Evolutionary conservation across 129 eudicot species (phyloP), one percentile per base, ranked within the genome.

Genomic region (Tagetes patula): DNA sequence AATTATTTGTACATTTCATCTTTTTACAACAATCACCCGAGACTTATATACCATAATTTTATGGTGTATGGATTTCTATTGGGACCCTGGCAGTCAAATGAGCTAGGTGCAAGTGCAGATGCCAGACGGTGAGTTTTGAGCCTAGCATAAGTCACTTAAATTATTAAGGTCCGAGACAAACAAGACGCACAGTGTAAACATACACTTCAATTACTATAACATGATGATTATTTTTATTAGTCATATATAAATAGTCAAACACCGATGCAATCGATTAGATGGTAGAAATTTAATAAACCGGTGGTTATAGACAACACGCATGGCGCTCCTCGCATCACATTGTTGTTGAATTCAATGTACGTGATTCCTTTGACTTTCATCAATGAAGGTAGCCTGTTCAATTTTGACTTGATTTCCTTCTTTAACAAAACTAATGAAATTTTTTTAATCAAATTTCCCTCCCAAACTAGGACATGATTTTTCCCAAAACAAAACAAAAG

Each of bases 191-290:
- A 20, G 27, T 20, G 27, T 20, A 20, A 20, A 20, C 27, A 20
- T 20, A 20, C 27, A 20, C 27, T 20, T 20, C 27, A 20, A 20
- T 20, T 20, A 20, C 27, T 20, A 20, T 20, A 20, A 20, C 27
- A 20, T 20, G 27, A 20, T 20, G 27, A 20, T 20, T 20, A 20
- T 20, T 20, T 20, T 20, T 20, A 20, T 20, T 20, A 20, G 27
- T 20, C 27, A 20, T 20, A 20, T 20, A 72, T 20, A 4, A 79
- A 72, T 56, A 67, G 79, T 40, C 56, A 79, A 67, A 73, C 61
- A 69, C 70, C 79, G 70, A 79, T 75, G 74, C 70, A 79, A 74
- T 79, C 70, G 61, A 73, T 72, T 54, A 65, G 65, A 73, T 66
- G 10, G 83, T 79, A 67, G 83, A 79, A 79, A 73, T 68, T 61